Evolutionary conservation across 1,284 basidiomycete species (phyloP).

Genomic region (Peniophora sp.): DNA sequence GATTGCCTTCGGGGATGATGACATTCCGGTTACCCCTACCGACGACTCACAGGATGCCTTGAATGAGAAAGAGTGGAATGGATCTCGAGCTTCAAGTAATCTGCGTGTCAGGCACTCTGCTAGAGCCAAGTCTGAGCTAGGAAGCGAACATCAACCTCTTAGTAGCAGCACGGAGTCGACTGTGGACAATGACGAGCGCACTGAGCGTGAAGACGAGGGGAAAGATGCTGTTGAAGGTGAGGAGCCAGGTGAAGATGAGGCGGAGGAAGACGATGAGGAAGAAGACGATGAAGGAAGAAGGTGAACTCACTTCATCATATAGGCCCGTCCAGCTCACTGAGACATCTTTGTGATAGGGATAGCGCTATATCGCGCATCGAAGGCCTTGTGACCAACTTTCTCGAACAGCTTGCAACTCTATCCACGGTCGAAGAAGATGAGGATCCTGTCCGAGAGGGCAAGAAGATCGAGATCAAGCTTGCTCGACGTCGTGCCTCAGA

Average conservation of each 20-base stretch:
- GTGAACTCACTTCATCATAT: background rate
- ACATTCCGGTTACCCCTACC: no score
- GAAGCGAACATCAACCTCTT: no score
- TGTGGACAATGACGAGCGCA: no score
- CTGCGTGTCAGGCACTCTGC: no score
- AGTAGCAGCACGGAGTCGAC: no score
- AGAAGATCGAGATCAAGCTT: conserved; percentile 19
- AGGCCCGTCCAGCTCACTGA: no score
- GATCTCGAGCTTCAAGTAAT: no score
- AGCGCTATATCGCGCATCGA: conserved; percentile 33
- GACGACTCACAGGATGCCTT: no score
- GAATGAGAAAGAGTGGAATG: no score
- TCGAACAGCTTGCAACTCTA: conserved; percentile 38
- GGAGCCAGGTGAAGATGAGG: background rate
- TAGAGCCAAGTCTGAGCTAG: no score
- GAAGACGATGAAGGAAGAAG: background rate
- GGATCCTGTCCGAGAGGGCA: conserved; percentile 5
- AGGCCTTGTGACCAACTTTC: conserved; percentile 41
- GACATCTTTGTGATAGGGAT: conserved; percentile 4
- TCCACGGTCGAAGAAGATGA: conserved; percentile 10
- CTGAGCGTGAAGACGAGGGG: background rate
- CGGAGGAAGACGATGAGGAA: background rate
- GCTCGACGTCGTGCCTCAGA: conserved; percentile 20
- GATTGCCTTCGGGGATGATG: no score
- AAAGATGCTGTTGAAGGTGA: background rate